phyloP scores from a whole-genome alignment of 2,329 filamentous ascomycete genomes.

The Aphanocladium album region DNA sequence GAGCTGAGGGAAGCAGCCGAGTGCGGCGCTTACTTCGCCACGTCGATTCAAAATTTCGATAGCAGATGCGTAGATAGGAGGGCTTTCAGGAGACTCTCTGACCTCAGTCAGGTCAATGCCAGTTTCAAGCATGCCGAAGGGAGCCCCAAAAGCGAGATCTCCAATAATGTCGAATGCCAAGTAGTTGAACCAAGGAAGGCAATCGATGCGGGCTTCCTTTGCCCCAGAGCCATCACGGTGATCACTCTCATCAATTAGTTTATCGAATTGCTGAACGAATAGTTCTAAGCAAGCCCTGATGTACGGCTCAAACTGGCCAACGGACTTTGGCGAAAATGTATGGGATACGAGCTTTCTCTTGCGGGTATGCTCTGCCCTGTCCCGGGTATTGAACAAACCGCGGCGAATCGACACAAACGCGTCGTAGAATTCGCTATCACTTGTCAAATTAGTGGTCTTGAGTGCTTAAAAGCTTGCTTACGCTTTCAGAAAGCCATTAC shows the following conservation, averaged over 20 bases:
- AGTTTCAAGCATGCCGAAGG: slow-evolving; percentile 65
- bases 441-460: not conserved
- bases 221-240: slow-evolving; percentile 50
- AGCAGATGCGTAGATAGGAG: slow-evolving; percentile 66
- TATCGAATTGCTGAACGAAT: slow-evolving; percentile 70
- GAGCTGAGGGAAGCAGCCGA: slow-evolving; percentile 68
- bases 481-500: slow-evolving; percentile 70
- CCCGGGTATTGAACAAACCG: slow-evolving; percentile 84
- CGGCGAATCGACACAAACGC: slow-evolving; percentile 83
- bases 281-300: slow-evolving; percentile 74
- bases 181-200: slow-evolving; percentile 66
- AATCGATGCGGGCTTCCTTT: slow-evolving; percentile 62
- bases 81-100: slow-evolving; percentile 52
- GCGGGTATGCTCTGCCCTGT: slow-evolving; percentile 74
- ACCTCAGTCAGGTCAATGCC: slow-evolving; percentile 75
- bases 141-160: slow-evolving; percentile 46
- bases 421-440: slow-evolving; percentile 73
- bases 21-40: slow-evolving; percentile 76
- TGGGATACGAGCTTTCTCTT: slow-evolving; percentile 88
- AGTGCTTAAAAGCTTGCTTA: slow-evolving; percentile 29
- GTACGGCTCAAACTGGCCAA: slow-evolving; percentile 83
- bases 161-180: slow-evolving; percentile 50
- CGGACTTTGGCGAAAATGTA: slow-evolving; percentile 77
- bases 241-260: slow-evolving; percentile 43
- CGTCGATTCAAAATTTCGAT: slow-evolving; percentile 85